A percentile compares a stretch with the other conserved stretches of the same genome.
Evolutionary conservation across 129 eudicot genomes (phyloP).

Genomic region (Helianthus tuberosus): DNA sequence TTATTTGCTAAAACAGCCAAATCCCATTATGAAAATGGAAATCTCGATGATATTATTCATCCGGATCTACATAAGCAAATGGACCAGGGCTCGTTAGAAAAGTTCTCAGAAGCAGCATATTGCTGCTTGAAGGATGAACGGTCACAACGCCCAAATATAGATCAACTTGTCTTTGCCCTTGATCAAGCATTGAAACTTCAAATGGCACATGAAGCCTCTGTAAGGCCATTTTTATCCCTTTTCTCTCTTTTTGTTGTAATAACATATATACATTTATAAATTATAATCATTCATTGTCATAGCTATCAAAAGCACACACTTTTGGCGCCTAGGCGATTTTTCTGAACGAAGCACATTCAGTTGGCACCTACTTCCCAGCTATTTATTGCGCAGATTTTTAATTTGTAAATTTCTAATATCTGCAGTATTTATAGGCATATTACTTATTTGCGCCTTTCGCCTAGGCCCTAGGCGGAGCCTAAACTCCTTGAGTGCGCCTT

Average conservation of each 20-base stretch:
- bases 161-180: not conserved
- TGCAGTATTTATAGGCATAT: no score
- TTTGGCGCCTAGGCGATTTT: no score
- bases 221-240: not conserved
- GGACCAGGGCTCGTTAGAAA: not conserved
- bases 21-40: not conserved
- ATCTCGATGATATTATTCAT: not conserved
- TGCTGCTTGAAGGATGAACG: not conserved
- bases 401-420: no score
- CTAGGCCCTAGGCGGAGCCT: no score
- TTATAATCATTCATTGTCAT: no score
- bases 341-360: no score
- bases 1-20: not conserved
- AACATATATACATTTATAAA: not conserved
- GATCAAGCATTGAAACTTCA: slow-evolving; percentile 17
- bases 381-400: no score
- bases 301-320: no score
- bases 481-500: no score
- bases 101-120: not conserved
- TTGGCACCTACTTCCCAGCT: no score
- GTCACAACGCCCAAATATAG: slow-evolving; percentile 10
- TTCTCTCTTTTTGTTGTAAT: not conserved
- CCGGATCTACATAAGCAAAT: not conserved
- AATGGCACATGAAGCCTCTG: not conserved
- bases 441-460: no score